A percentile compares a stretch with the other conserved stretches of the same genome.
Conservation (phyloP, 805 yeast genomes). For the Candida piceae region DNA sequence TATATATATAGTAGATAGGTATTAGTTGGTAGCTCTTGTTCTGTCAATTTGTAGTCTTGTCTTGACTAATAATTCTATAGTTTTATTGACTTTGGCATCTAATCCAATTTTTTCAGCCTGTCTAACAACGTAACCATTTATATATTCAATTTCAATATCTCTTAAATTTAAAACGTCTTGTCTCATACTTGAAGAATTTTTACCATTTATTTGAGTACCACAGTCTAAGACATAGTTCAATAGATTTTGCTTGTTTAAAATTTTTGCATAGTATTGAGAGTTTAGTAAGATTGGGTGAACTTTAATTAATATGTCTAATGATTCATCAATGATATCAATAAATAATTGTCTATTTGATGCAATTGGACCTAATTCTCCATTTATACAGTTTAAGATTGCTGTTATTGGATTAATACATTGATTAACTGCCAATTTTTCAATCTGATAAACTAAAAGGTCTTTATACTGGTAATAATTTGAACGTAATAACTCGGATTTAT, state of each 20-base stretch:
- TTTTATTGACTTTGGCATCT: slow-evolving; percentile 42
- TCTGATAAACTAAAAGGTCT: slow-evolving; percentile 49
- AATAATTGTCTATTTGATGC: slow-evolving; percentile 32
- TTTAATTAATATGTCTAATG: slow-evolving; percentile 35
- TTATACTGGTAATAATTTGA: slow-evolving; percentile 33
- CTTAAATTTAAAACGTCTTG: slow-evolving; percentile 54
- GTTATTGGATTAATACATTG: slow-evolving; percentile 82
- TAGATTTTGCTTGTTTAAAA: slow-evolving; percentile 32
- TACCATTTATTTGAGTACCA: slow-evolving; percentile 30
- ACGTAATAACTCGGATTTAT: slow-evolving; percentile 24
- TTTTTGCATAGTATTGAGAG: slow-evolving; percentile 29
- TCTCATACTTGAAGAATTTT: slow-evolving; percentile 68
- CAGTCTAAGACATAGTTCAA: slow-evolving; percentile 24
- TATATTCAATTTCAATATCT: slow-evolving; percentile 72
- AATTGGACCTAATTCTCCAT: slow-evolving; percentile 62
- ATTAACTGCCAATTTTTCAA: slow-evolving; percentile 74
- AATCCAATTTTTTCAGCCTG: slow-evolving; percentile 45
- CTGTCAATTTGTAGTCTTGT: slow-evolving; percentile 25
- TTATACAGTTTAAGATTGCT: slow-evolving; percentile 68
- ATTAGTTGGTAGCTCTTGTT: too few relatives aligned
- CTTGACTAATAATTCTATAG: slow-evolving; percentile 42
- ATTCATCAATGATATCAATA: slow-evolving; percentile 40
- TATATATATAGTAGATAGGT: too few relatives aligned
- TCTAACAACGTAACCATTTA: slow-evolving; percentile 72
- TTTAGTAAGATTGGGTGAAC: slow-evolving; percentile 25